Evolutionary conservation across 2,329 filamentous ascomycete genomes (phyloP).

Genomic region (Aspergillus hortae): DNA sequence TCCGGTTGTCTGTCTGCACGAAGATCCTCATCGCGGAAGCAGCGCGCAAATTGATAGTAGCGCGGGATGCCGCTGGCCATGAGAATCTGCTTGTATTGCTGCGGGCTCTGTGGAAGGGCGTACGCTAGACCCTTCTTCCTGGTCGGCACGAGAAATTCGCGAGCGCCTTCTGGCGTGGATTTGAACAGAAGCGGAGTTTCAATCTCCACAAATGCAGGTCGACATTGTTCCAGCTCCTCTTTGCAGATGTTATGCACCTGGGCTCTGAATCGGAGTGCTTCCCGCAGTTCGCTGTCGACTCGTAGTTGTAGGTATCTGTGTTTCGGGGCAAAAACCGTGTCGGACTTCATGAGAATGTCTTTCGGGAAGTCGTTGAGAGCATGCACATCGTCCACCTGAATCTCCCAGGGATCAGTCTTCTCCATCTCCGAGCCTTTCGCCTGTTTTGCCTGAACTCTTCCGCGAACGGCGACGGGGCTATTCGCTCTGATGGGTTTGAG

Average conservation of each 20-base stretch:
- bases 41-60: constrained; percentile 92
- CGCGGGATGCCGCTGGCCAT: constrained; percentile 82
- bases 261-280: constrained; percentile 69
- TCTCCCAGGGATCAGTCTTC: constrained; percentile 48
- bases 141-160: constrained; percentile 92
- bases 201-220: constrained; percentile 64
- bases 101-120: constrained; percentile 90
- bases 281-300: constrained; percentile 63
- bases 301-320: constrained; percentile 82
- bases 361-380: constrained; percentile 70
- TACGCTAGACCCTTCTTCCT: constrained; percentile 73
- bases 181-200: constrained; percentile 97
- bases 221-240: constrained; percentile 52
- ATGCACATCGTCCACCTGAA: constrained; percentile 60
- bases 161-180: constrained; percentile 90
- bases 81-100: constrained; percentile 97
- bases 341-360: constrained; percentile 71
- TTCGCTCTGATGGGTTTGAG: constrained; percentile 46
- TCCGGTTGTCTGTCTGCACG: constrained; percentile 92
- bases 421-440: constrained; percentile 26
- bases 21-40: constrained; percentile 92
- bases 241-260: constrained; percentile 54
- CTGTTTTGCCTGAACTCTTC: constrained; percentile 44
- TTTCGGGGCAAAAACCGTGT: constrained; percentile 69
- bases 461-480: constrained; percentile 54